Percentiles rank a stretch among this genome's conserved stretches.
These are phyloP conservation scores for Globisporangium megalacanthum DNA, from an alignment of 352 stramenopile species.

Conservation along the genomic window DNA sequence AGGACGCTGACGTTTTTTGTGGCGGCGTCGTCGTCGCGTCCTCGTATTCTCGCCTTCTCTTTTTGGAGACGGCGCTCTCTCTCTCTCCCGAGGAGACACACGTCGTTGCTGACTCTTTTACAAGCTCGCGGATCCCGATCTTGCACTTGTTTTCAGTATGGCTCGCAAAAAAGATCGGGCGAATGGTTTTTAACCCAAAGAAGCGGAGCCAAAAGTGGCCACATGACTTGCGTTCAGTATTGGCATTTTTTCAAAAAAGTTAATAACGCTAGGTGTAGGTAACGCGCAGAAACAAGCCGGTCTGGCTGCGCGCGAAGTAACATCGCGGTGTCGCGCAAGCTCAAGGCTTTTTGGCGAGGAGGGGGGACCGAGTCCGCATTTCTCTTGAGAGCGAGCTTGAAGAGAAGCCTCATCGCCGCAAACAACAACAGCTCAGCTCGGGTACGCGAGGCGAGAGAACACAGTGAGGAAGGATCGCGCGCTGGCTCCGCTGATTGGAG, in stretches of 20 bases:
- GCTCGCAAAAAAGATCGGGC: not conserved
- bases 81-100: not conserved
- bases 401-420: too few species aligned
- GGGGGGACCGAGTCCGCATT: too few species aligned
- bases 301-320: too few species aligned
- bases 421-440: too few species aligned
- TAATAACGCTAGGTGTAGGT: constrained; percentile 2
- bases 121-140: not conserved
- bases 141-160: not conserved
- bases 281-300: constrained; percentile 1
- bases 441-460: too few species aligned
- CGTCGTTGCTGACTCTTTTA: not conserved
- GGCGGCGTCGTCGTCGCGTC: not conserved
- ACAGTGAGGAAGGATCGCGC: too few species aligned
- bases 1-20: constrained; percentile 1
- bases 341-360: too few species aligned
- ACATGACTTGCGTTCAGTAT: not conserved
- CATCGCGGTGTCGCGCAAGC: too few species aligned
- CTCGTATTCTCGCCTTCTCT: not conserved
- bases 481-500: too few species aligned
- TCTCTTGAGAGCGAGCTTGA: too few species aligned
- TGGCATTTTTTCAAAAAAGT: not conserved
- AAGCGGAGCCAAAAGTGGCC: not conserved
- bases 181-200: not conserved
- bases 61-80: not conserved